phyloP scores from a whole-genome alignment of 257 asterid genomes.

The Lycium ferocissimum region DNA sequence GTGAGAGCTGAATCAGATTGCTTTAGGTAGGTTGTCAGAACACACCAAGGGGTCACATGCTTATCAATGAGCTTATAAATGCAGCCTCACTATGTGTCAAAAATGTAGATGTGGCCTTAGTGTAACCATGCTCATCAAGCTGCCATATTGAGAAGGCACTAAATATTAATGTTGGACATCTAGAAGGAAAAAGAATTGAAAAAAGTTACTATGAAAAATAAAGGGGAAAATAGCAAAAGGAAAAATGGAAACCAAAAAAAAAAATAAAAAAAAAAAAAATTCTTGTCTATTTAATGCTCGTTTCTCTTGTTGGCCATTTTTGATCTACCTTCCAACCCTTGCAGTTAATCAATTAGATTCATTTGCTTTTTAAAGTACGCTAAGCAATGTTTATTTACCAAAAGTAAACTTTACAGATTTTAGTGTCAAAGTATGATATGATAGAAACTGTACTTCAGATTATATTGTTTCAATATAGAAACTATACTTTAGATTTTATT shows the following conservation, averaged over 20 bases:
- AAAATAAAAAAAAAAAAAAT: background rate
- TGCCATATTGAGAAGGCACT: background rate
- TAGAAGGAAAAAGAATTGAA: background rate
- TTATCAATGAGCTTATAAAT: background rate
- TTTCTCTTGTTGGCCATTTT: slow-evolving; percentile 1
- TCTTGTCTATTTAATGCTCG: background rate
- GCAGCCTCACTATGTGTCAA: background rate
- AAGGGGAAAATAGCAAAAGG: slow-evolving; percentile 5
- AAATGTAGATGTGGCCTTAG: slow-evolving; percentile 19
- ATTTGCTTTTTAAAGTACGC: background rate
- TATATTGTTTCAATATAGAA: background rate
- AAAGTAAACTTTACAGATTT: background rate
- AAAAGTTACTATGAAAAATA: background rate
- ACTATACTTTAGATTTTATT: background rate
- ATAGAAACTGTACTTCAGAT: background rate
- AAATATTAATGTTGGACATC: background rate
- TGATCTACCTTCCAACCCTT: slow-evolving; percentile 8
- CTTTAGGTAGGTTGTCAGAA: background rate
- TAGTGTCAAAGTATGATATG: slow-evolving; percentile 10
- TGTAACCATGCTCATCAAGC: slow-evolving; percentile 10
- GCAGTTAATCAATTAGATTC: background rate
- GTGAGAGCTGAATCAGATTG: background rate
- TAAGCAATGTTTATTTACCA: background rate
- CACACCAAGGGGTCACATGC: slow-evolving; percentile 1
- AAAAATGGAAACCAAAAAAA: background rate